Conservation (phyloP, 2,329 filamentous ascomycete genomes). For the Juglanconis oblonga region DNA sequence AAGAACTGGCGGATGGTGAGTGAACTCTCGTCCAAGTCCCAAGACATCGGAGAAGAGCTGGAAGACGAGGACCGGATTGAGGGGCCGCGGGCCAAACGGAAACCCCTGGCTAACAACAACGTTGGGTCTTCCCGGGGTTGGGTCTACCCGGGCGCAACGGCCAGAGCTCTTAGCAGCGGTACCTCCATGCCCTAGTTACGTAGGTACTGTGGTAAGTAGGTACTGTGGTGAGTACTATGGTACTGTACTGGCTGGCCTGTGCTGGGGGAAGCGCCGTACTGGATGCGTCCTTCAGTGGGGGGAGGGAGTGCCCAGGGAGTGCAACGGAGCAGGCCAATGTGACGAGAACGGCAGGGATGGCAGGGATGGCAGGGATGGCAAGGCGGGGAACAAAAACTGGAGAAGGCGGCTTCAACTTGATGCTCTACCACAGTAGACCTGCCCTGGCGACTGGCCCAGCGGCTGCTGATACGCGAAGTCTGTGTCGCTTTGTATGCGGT, state of each 20-base stretch:
- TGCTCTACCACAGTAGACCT: background rate
- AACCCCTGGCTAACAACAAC: background rate
- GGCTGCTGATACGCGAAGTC: slow-evolving; percentile 15
- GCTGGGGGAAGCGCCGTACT: no score
- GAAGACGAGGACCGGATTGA: background rate
- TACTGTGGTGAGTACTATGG: no score
- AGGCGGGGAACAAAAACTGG: slow-evolving; percentile 12
- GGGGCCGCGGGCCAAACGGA: background rate
- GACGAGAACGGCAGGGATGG: no score
- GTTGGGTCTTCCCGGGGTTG: no score
- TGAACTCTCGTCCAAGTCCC: background rate
- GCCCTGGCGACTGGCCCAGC: slow-evolving; percentile 13
- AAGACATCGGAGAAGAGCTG: background rate
- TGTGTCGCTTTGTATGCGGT: background rate
- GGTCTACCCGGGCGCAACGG: no score
- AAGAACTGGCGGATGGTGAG: background rate
- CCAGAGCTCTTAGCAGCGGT: no score
- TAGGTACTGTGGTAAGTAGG: no score
- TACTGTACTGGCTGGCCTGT: background rate
- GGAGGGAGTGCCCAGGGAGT: no score
- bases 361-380: slow-evolving; percentile 10
- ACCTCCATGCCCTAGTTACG: no score
- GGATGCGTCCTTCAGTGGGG: background rate
- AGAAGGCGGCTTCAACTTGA: slow-evolving; percentile 4
- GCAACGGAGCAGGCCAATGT: slow-evolving; percentile 1